Percentiles rank a stretch among this genome's conserved stretches.
Evolutionary conservation across 164 flowering plant species (phyloP).

Genomic region (Chimonanthus salicifolius): DNA sequence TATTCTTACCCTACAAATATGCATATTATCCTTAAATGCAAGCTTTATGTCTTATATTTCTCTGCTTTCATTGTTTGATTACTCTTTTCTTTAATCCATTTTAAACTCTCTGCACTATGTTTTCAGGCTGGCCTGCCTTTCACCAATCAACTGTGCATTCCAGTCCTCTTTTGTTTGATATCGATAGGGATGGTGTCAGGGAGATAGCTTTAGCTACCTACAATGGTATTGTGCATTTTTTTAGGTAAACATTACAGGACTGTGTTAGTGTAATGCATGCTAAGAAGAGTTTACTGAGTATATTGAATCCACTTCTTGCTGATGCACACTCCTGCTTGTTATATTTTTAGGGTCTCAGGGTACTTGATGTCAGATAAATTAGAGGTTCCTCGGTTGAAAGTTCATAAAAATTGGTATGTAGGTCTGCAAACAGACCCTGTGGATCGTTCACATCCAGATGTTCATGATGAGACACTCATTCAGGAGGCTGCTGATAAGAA

Average conservation of each 20-base stretch:
- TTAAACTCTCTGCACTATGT: not conserved
- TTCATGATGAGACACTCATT: constrained; percentile 70
- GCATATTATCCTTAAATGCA: not conserved
- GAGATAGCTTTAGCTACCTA: constrained; percentile 95
- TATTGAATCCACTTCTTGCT: not conserved
- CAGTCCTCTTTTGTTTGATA: constrained; percentile 88
- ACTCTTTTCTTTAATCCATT: not conserved
- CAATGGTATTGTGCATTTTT: constrained; percentile 95
- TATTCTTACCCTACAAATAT: not conserved
- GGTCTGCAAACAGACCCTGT: constrained; percentile 76
- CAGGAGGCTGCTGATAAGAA: constrained; percentile 42
- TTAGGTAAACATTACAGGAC: constrained; percentile 48
- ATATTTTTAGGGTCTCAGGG: constrained; percentile 74
- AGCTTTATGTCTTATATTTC: not conserved
- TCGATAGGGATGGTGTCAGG: constrained; percentile 97
- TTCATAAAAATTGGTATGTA: constrained; percentile 87
- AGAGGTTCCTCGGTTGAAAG: constrained; percentile 70
- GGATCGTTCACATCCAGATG: constrained; percentile 96
- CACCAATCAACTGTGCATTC: constrained; percentile 97
- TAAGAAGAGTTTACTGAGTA: not conserved
- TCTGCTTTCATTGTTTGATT: not conserved
- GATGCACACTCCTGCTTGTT: constrained; percentile 5
- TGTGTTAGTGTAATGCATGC: not conserved
- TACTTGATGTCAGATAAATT: constrained; percentile 90
- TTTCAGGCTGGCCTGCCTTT: constrained; percentile 95